These are phyloP conservation scores for Astrothelium subdiscretum DNA, from an alignment of 495 filamentous ascomycete genomes.

Conservation along the genomic window DNA sequence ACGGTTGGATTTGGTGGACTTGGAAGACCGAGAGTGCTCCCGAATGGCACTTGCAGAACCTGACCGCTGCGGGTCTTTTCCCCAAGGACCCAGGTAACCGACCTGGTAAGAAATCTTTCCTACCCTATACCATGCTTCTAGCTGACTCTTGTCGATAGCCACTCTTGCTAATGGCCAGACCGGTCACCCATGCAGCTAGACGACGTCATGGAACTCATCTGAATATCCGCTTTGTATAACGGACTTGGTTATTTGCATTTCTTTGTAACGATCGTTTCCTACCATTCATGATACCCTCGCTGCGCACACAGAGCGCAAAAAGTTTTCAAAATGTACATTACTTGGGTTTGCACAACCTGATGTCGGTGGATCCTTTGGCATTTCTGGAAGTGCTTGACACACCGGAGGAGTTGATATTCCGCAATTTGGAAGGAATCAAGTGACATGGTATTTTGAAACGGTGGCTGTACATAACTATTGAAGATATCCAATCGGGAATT, in stretches of 20 bases:
- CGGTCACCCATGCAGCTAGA: background rate
- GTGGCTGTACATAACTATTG: too few relatives aligned
- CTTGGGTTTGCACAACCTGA: background rate
- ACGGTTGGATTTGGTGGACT: conserved; percentile 72
- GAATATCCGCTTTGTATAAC: background rate
- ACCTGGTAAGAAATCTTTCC: background rate
- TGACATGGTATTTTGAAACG: background rate
- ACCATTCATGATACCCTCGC: background rate
- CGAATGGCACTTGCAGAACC: conserved; percentile 74
- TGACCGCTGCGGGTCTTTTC: conserved; percentile 48
- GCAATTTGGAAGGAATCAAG: background rate
- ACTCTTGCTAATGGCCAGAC: background rate
- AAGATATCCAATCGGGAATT: too few relatives aligned
- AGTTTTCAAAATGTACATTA: background rate
- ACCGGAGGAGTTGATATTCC: too few relatives aligned
- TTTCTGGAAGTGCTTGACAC: too few relatives aligned
- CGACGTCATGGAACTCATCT: background rate
- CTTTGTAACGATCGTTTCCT: background rate
- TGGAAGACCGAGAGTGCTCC: conserved; percentile 81
- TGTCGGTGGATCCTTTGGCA: too few relatives aligned
- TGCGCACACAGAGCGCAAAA: background rate
- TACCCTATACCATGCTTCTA: background rate
- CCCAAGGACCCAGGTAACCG: conserved; percentile 30
- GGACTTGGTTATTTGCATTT: background rate
- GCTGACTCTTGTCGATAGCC: background rate